Conservation (phyloP, 192 early-diverging fungal genomes). For the Jimgerdemannia flammicorona region DNA sequence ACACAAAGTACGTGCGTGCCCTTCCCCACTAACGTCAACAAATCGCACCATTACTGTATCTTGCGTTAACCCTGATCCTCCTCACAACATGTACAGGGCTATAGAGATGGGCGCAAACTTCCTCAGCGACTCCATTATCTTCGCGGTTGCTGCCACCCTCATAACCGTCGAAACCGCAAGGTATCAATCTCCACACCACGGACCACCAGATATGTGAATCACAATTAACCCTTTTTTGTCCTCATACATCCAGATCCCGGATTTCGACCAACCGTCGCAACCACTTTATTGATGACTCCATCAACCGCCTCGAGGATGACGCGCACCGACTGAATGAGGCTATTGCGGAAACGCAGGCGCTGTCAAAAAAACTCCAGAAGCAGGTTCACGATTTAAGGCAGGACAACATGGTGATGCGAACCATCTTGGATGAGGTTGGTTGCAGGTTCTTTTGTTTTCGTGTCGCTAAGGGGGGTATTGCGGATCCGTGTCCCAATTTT, state of each 20-base stretch:
- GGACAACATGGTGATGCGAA: slow-evolving; percentile 37
- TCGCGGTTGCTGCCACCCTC: slow-evolving; percentile 67
- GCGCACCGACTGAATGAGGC: slow-evolving; percentile 34
- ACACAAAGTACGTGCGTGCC: slow-evolving; percentile 45
- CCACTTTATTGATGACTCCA: slow-evolving; percentile 45
- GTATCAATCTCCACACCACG: slow-evolving; percentile 31
- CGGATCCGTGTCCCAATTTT: neutral
- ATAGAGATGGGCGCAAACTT: slow-evolving; percentile 83
- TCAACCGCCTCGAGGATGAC: slow-evolving; percentile 50
- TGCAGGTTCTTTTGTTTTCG: neutral
- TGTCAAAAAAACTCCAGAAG: slow-evolving; percentile 16
- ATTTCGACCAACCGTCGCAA: slow-evolving; percentile 43
- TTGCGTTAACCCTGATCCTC: neutral
- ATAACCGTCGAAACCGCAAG: slow-evolving; percentile 69
- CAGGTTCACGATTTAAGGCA: slow-evolving; percentile 35
- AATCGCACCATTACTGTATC: neutral
- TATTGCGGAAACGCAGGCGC: slow-evolving; percentile 23
- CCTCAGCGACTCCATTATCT: slow-evolving; percentile 72
- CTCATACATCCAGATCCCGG: slow-evolving; percentile 29
- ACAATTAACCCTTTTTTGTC: neutral
- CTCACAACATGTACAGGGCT: slow-evolving; percentile 39
- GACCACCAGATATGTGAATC: neutral
- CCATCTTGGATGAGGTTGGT: slow-evolving; percentile 39
- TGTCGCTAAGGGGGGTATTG: too few relatives aligned
- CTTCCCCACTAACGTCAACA: neutral